phyloP scores from a whole-genome alignment of 2,329 filamentous ascomycete species.

The Herpotrichia juniperi region DNA sequence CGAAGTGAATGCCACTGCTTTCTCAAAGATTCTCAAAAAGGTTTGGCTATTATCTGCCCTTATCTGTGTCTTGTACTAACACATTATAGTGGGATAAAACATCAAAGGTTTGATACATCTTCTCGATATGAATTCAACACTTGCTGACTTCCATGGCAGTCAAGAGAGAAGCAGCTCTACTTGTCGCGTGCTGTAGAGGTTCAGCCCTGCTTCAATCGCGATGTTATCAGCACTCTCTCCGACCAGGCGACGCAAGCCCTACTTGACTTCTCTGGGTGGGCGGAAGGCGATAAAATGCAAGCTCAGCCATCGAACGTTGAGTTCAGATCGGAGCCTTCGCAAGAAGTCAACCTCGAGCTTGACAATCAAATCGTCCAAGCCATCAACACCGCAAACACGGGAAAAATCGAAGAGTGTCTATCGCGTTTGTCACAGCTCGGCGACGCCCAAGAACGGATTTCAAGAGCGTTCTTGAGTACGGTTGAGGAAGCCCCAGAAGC shows the following conservation, averaged over 20 bases:
- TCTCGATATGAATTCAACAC: slow-evolving; percentile 19
- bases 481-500: slow-evolving; percentile 83
- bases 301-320: slow-evolving; percentile 53
- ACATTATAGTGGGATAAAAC: slow-evolving; percentile 88
- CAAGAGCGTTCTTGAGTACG: slow-evolving; percentile 86
- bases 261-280: slow-evolving; percentile 94
- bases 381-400: slow-evolving; percentile 79
- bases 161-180: slow-evolving; percentile 96
- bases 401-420: slow-evolving; percentile 81
- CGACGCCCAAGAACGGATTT: slow-evolving; percentile 76
- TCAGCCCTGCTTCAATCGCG: slow-evolving; percentile 96
- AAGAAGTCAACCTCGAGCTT: slow-evolving; percentile 81
- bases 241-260: slow-evolving; percentile 97
- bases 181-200: slow-evolving; percentile 95
- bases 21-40: slow-evolving; percentile 99
- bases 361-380: slow-evolving; percentile 89
- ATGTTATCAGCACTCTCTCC: slow-evolving; percentile 94
- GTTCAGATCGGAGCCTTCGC: slow-evolving; percentile 37
- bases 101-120: slow-evolving; percentile 70
- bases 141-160: slow-evolving; percentile 58
- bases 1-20: slow-evolving; percentile 95
- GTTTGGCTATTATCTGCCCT: slow-evolving; percentile 47
- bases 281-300: slow-evolving; percentile 91
- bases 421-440: slow-evolving; percentile 67
- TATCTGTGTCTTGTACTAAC: slow-evolving; percentile 41